Evolutionary conservation across 73 alveolate genomes (phyloP).

Genomic region (Paramecium sexaurelia): DNA sequence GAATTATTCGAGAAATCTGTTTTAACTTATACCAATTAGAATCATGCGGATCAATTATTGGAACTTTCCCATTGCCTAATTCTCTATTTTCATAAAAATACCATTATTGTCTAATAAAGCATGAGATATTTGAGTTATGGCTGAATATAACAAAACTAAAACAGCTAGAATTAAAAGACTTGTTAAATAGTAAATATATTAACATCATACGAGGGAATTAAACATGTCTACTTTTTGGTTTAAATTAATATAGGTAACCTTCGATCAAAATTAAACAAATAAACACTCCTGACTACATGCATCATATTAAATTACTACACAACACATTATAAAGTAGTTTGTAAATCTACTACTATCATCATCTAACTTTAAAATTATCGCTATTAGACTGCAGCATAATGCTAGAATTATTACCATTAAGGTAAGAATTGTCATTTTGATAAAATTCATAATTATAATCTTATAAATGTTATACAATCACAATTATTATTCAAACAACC

Average conservation of each 20-base stretch:
- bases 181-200: not conserved
- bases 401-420: not conserved
- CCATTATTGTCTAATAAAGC: constrained; percentile 37
- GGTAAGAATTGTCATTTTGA: not conserved
- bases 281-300: constrained; percentile 7
- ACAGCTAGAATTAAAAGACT: constrained; percentile 31
- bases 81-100: not conserved
- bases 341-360: not conserved
- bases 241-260: not conserved
- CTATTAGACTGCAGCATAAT: not conserved
- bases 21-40: constrained; percentile 22
- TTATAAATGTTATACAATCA: not conserved
- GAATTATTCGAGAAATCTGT: not conserved
- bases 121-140: constrained; percentile 21
- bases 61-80: constrained; percentile 38
- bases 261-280: not conserved
- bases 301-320: not conserved
- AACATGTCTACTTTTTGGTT: constrained; percentile 15
- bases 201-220: constrained; percentile 13
- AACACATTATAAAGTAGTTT: not conserved
- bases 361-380: not conserved
- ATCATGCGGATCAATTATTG: constrained; percentile 29
- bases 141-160: not conserved
- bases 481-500: not conserved
- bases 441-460: not conserved